Evolutionary conservation across 768 basidiomycete genomes (phyloP), one percentile per base, ranked within the genome.

Genomic region (Boletus barrowsii): DNA sequence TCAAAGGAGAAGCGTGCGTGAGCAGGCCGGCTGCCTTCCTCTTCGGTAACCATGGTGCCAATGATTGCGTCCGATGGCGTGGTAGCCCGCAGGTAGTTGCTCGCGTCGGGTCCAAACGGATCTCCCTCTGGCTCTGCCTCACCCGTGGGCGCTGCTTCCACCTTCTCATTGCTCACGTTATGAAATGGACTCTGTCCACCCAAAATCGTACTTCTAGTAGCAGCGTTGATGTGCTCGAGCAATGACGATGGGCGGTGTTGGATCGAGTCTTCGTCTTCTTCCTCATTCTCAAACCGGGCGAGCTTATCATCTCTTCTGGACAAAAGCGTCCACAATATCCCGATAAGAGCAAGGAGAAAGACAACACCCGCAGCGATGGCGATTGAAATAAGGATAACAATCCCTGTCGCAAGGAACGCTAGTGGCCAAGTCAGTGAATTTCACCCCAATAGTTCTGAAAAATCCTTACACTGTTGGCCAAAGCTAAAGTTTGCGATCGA

Each of bases 311-410:
- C 92, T 50, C 84, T 80, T 50, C 90, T 80, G 20, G 88, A 84
- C 70, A 93, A 83, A n/a, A 94, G 77, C 3, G 92, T 87, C 90
- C 93, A 91, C 36, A 96, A 72, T 50, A 96, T 88, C 47, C 92
- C 92, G 51, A 93, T 76, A 40, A 96, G 75, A 15, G 88, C 87
- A 32, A 94, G 77, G 1, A 95, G 76, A 80, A 94, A 95, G 36
- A 95, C 88, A 20, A 98, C 83, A 17, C 96, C 97, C 15, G 94
- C 93, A 10, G 91, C 87, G 60, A 98, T 97, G 24, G 97, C 97
- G 58, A 99, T 97, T 2, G 94, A 95, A 61, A 99, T 94, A 42
- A 99, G 80, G 60, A 98, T 98, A 51, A 99, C 93, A 36, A 98
- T 80, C 2, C 96, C 97, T 22, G 84, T 83, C 0, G 95, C 92